Percentiles rank a stretch among this genome's conserved stretches.
phyloP scores from a whole-genome alignment of 164 flowering plant genomes.

The Paratinospora sagittata region DNA sequence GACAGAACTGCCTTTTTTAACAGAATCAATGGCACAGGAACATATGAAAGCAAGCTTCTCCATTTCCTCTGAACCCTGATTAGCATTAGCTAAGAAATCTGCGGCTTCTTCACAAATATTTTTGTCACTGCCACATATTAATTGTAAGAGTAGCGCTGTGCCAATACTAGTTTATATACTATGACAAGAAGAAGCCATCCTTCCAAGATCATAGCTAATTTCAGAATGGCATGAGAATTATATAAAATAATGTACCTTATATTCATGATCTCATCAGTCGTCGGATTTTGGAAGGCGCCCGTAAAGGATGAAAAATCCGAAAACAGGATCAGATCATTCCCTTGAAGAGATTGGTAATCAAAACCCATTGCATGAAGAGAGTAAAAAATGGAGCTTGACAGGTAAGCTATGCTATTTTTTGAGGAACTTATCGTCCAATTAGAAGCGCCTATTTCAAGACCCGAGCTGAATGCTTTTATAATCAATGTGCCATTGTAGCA shows the following conservation, averaged over 20 bases:
- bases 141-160: not conserved
- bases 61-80: conserved; percentile 55
- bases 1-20: conserved; percentile 77
- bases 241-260: conserved; percentile 16
- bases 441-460: conserved; percentile 79
- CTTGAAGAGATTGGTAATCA: conserved; percentile 58
- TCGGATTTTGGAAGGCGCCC: conserved; percentile 7
- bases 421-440: conserved; percentile 72
- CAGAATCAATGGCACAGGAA: conserved; percentile 55
- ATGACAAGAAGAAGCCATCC: no score
- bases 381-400: conserved; percentile 57
- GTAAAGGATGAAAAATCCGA: conserved; percentile 53
- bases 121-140: conserved; percentile 24
- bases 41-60: conserved; percentile 68
- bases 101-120: conserved; percentile 10
- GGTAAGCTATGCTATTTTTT: conserved; percentile 35
- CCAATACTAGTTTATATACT: no score
- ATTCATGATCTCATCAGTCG: conserved; percentile 6
- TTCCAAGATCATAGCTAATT: no score
- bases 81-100: conserved; percentile 24
- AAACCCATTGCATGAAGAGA: conserved; percentile 64
- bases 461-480: conserved; percentile 78
- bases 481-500: conserved; percentile 66
- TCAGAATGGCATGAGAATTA: not conserved
- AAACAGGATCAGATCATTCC: conserved; percentile 55